These are phyloP conservation scores for Mycotypha africana DNA, from an alignment of 371 early-diverging fungal genomes.

Conservation along the genomic window DNA sequence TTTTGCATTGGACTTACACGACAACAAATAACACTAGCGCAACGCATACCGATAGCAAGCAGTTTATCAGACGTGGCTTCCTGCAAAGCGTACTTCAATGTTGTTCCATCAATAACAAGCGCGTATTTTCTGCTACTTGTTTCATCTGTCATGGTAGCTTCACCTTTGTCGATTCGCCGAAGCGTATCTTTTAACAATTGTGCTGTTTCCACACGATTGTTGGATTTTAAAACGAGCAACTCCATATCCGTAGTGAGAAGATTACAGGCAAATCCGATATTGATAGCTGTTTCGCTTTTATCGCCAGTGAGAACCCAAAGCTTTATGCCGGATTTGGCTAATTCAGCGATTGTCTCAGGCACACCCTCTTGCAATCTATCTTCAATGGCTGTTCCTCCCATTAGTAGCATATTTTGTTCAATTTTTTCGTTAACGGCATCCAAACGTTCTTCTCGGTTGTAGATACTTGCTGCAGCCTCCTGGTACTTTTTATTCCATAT, in stretches of 20 bases:
- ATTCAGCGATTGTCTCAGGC: slow-evolving; percentile 72
- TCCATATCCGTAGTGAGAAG: slow-evolving; percentile 65
- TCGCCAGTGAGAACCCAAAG: slow-evolving; percentile 97
- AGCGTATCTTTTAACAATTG: slow-evolving; percentile 63
- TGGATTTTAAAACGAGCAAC: slow-evolving; percentile 60
- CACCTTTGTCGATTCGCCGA: slow-evolving; percentile 54
- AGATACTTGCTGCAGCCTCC: slow-evolving; percentile 59
- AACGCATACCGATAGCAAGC: slow-evolving; percentile 63
- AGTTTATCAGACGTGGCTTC: slow-evolving; percentile 47
- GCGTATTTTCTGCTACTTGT: slow-evolving; percentile 52
- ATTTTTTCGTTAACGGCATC: slow-evolving; percentile 68
- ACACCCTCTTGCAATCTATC: slow-evolving; percentile 90
- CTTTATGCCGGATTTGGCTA: slow-evolving; percentile 82
- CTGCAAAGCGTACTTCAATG: slow-evolving; percentile 76
- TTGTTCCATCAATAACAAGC: slow-evolving; percentile 88
- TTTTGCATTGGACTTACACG: slow-evolving; percentile 91
- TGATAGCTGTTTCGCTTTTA: slow-evolving; percentile 83
- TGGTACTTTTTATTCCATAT: slow-evolving; percentile 56
- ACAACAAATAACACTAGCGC: slow-evolving; percentile 79
- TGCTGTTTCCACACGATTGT: slow-evolving; percentile 49
- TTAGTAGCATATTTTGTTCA: slow-evolving; percentile 64
- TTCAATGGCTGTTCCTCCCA: slow-evolving; percentile 93
- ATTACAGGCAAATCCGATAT: slow-evolving; percentile 79
- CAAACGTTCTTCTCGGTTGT: slow-evolving; percentile 67
- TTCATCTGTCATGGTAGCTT: slow-evolving; percentile 19